Base-by-base conservation (phyloP, 257 asterid genomes). In the Penstemon davidsonii region DNA sequence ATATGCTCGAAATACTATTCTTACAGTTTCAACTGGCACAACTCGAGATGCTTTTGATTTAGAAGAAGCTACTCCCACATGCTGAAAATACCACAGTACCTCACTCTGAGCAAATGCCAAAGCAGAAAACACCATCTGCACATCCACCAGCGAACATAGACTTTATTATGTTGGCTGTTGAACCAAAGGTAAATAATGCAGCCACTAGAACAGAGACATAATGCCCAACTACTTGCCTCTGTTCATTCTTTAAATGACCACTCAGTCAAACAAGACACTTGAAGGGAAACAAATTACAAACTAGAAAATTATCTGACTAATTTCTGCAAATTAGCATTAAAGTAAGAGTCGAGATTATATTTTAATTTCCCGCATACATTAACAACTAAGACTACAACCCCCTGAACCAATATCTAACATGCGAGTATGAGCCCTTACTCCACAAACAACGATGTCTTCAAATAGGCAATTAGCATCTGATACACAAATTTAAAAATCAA, bases 81-180 rank as follows among this genome's bases (percentile, higher is more conserved):
- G 99, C 79, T 94, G 99, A 73, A 94, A 94, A 64, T 88, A 94
- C 99, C 99, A 94, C 25, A 88, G 64, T 46, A 88, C 96, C 90
- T 94, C 99, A 83, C 97, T 91, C 74, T 94, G 97, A 36, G 96
- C 90, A 70, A 94, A 86, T 73, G 99, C 97, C 75, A 94, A 81
- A 47, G 99, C 97, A 53, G 99, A 94, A 81, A 88, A 94, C 56
- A 94, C 97, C 99, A 94, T 94, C 99, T 94, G 95, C 50, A 68
- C 79, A 75, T 75, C 58, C 80, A 86, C 60, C 82, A 75, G 37
- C 42, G 71, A 41, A 52, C 69, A 68, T 60, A 43, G 40, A 67
- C 47, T 58, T 51, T 61, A 64, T 36, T 41, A 60, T 66, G 56
- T 62, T 59, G 18, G 59, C 6, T 52, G 67, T 25, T 49, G 54